Base-by-base conservation (phyloP, 163 green algal species). In the Trebouxiophyceae sp. region DNA sequence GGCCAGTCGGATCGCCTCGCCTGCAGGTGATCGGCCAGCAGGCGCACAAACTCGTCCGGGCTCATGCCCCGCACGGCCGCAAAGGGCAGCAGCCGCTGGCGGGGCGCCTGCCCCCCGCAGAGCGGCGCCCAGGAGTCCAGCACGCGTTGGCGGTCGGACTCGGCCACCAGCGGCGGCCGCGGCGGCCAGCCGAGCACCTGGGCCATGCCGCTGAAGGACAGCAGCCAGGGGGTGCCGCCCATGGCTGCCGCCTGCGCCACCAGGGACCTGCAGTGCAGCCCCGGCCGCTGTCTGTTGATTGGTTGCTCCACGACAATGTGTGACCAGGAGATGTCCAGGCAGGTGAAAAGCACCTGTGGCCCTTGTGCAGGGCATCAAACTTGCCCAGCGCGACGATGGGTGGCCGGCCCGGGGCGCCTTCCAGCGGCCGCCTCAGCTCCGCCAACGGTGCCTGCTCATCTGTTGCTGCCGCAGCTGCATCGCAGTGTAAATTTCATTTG, bases 341-440 rank as follows among this genome's bases (percentile, higher is more conserved):
- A 50, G 39, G 39, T 50, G 12, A 50, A n/a, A n/a, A 50, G 19
- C 54, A 62, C 62, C 46, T 58, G 75, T 98, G 92, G 6, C 92
- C 92, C 0, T 74, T 73, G 79, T 98, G 92, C 69, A 98, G 77
- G 3, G 90, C 91, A 71, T 98, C 91, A 73, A 98, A 98, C 77
- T 98, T 98, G 30, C 92, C 92, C 6, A 98, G 74, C 0, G 89
- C 90, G 1, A 96, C 84, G 1, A 90, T 69, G 0, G 72, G 60
- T 27, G 46, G 33, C 7, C 30, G 47, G 20, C 28, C 7, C 24
- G 6, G 5, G 5, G 19, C 56, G 5, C 26, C 56, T 62, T 62
- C 12, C 39, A 50, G 39, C 19, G 39, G 39, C 19, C 12, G 12
- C 39, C 19, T 50, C 39, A 12, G 19, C 39, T 50, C 39, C 39